phyloP scores from a whole-genome alignment of 2,329 filamentous ascomycete species.

The Cryphonectria carpinicola region DNA sequence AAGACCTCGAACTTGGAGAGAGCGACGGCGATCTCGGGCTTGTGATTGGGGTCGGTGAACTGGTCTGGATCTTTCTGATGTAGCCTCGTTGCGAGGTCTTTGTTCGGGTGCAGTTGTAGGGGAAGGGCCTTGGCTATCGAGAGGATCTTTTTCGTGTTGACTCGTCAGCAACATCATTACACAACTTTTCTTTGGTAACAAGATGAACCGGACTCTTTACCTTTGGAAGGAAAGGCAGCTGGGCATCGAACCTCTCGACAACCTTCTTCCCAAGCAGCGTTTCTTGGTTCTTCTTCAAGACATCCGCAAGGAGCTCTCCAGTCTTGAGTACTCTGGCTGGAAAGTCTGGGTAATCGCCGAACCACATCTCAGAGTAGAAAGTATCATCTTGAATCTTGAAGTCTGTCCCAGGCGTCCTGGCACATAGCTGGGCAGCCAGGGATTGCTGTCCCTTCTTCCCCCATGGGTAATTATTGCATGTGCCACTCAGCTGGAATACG shows the following conservation, averaged over 20 bases:
- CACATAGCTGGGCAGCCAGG: slow-evolving; percentile 66
- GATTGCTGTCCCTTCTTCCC: slow-evolving; percentile 70
- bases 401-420: slow-evolving; percentile 63
- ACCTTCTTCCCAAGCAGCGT: slow-evolving; percentile 66
- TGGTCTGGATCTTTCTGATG: slow-evolving; percentile 66
- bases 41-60: slow-evolving; percentile 76
- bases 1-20: slow-evolving; percentile 75
- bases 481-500: slow-evolving; percentile 52
- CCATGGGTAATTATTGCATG: slow-evolving; percentile 68
- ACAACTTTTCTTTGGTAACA: too few relatives aligned
- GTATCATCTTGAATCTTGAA: slow-evolving; percentile 68
- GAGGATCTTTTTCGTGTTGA: slow-evolving; percentile 53
- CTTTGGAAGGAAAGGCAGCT: slow-evolving; percentile 76
- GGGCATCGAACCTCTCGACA: slow-evolving; percentile 62
- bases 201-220: slow-evolving; percentile 37
- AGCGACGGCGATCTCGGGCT: slow-evolving; percentile 78
- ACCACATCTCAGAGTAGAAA: slow-evolving; percentile 72
- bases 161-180: neutral
- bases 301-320: slow-evolving; percentile 66
- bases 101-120: slow-evolving; percentile 76
- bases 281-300: slow-evolving; percentile 64
- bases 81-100: slow-evolving; percentile 64
- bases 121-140: slow-evolving; percentile 77
- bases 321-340: slow-evolving; percentile 67
- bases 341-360: slow-evolving; percentile 74